phyloP scores from a whole-genome alignment of 768 basidiomycete genomes.

The Jaapia argillacea region DNA sequence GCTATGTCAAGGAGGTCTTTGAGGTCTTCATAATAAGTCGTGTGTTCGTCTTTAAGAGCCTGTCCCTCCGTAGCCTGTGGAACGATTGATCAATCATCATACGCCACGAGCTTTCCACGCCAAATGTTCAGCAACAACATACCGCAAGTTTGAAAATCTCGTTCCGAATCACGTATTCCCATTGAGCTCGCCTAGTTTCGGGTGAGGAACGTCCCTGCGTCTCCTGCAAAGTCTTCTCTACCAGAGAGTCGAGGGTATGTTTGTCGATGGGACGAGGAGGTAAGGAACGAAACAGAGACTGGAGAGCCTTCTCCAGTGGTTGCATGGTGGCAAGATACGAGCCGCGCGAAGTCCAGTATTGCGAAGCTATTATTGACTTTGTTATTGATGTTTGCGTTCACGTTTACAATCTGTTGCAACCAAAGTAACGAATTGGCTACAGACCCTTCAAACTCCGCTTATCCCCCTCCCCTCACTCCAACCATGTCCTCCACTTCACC shows the following conservation, averaged over 20 bases:
- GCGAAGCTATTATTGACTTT: too few species aligned
- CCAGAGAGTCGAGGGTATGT: constrained; percentile 35
- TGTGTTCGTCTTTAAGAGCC: constrained; percentile 42
- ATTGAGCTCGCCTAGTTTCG: constrained; percentile 60
- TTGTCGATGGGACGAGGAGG: constrained; percentile 42
- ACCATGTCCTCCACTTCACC: not conserved
- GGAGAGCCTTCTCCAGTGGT: constrained; percentile 41
- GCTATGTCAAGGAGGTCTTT: constrained; percentile 60
- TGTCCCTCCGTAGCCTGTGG: constrained; percentile 56
- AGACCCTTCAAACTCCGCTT: too few species aligned
- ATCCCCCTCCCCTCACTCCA: not conserved
- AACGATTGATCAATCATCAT: not conserved
- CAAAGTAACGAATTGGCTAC: too few species aligned
- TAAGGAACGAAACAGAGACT: constrained; percentile 39
- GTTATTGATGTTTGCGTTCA: too few species aligned
- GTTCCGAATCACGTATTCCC: constrained; percentile 65
- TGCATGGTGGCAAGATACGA: constrained; percentile 25
- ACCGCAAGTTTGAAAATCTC: constrained; percentile 70
- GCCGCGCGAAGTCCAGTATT: too few species aligned
- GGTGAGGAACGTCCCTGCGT: constrained; percentile 30
- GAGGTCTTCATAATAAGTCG: constrained; percentile 52
- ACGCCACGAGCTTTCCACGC: too few species aligned
- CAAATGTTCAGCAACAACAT: constrained; percentile 18
- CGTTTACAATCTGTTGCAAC: too few species aligned
- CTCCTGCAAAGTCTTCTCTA: constrained; percentile 33